phyloP scores from a whole-genome alignment of 371 early-diverging fungal genomes.

The Conidiobolus incongruus region DNA sequence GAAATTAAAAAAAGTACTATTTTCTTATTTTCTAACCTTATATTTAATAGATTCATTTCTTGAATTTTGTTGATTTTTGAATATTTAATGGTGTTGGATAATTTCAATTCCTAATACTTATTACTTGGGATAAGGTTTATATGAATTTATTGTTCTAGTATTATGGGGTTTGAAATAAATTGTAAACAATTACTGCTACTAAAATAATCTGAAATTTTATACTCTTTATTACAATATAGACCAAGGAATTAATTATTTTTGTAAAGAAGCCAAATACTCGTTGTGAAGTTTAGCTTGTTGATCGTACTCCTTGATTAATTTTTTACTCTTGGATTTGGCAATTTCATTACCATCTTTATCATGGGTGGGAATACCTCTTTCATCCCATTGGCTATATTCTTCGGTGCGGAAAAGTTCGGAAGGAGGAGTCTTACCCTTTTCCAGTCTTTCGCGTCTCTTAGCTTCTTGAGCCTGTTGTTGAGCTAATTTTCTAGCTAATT shows the following conservation, averaged over 20 bases:
- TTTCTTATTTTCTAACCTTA: too few species aligned
- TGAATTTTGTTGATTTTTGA: too few species aligned
- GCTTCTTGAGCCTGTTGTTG: slow-evolving; percentile 30
- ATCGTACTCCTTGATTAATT: slow-evolving; percentile 66
- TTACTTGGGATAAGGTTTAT: too few species aligned
- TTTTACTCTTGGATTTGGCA: slow-evolving; percentile 63
- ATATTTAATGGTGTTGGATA: too few species aligned
- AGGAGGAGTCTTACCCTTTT: slow-evolving; percentile 52
- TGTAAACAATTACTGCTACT: too few species aligned
- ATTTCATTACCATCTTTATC: slow-evolving; percentile 60
- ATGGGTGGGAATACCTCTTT: slow-evolving; percentile 68
- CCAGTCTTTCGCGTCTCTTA: slow-evolving; percentile 42
- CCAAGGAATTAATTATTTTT: not conserved
- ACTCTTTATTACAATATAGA: too few species aligned
- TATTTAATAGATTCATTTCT: too few species aligned
- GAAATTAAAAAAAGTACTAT: too few species aligned
- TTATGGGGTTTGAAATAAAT: too few species aligned
- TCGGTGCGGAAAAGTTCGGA: slow-evolving; percentile 48
- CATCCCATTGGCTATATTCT: slow-evolving; percentile 61
- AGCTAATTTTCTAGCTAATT: slow-evolving; percentile 37
- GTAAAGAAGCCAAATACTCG: slow-evolving; percentile 31
- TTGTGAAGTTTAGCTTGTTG: slow-evolving; percentile 66
- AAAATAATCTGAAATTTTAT: too few species aligned
- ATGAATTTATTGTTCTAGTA: too few species aligned
- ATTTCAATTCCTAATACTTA: too few species aligned